Percentiles rank a stretch among this genome's conserved stretches.
Conservation (phyloP, 2,329 filamentous ascomycete species). For the Penicillium sp. region DNA sequence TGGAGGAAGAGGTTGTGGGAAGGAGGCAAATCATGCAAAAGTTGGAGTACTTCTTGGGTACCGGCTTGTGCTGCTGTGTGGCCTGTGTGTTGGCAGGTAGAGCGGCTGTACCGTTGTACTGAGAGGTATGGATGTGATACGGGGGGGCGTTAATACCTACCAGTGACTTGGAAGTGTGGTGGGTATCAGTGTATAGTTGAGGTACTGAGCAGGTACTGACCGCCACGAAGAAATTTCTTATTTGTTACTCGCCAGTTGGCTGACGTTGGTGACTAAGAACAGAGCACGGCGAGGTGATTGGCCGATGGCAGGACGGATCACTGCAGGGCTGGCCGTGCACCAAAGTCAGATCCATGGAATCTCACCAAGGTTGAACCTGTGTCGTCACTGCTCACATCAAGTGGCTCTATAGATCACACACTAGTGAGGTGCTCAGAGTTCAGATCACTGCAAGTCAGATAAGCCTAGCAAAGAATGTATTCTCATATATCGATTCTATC, state of each 20-base stretch:
- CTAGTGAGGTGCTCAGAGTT: not conserved
- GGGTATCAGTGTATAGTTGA: not conserved
- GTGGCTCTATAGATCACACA: not conserved
- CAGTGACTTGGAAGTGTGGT: not conserved
- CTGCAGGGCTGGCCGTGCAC: not conserved
- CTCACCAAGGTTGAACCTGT: not conserved
- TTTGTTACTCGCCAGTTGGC: constrained; percentile 19
- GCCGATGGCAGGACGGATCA: not conserved
- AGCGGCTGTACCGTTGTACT: not conserved
- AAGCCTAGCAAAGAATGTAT: not conserved
- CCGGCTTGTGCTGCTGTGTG: constrained; percentile 12
- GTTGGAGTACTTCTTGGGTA: constrained; percentile 15
- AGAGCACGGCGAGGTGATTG: constrained; percentile 7
- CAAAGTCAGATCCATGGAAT: not conserved
- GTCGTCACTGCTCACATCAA: constrained; percentile 2
- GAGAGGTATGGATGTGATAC: not conserved
- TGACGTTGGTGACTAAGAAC: constrained; percentile 17
- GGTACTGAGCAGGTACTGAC: constrained; percentile 10
- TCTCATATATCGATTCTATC: not conserved
- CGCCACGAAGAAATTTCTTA: constrained; percentile 18
- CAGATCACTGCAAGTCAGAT: not conserved
- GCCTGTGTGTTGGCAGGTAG: constrained; percentile 7
- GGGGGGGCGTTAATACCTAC: not conserved
- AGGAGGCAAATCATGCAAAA: constrained; percentile 30
- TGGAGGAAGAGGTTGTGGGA: constrained; percentile 23